Conservation (phyloP, 1,139 yeast genomes). For the Scheffersomyces illinoinensis region DNA sequence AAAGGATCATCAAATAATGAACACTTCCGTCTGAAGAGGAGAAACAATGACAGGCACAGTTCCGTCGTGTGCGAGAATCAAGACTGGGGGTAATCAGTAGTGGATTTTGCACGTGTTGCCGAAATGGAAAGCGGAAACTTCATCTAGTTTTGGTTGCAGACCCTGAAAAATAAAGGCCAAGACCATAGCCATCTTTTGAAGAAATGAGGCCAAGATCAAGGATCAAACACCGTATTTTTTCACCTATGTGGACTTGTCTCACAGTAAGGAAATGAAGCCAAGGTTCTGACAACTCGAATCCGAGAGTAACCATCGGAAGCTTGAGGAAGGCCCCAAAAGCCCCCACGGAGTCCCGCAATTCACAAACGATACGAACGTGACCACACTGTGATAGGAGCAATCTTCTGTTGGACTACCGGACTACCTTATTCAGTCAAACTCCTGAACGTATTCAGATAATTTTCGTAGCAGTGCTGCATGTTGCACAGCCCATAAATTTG, state of each 20-base stretch:
- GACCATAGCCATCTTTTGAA: background rate
- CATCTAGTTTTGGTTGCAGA: background rate
- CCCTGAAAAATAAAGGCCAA: background rate
- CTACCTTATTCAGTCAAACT: too few relatives aligned
- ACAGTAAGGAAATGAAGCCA: too few relatives aligned
- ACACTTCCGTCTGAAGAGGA: background rate
- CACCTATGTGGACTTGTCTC: background rate
- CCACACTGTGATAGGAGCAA: too few relatives aligned
- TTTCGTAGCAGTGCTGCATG: too few relatives aligned
- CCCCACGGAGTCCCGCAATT: too few relatives aligned
- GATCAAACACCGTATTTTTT: background rate
- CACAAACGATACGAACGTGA: too few relatives aligned
- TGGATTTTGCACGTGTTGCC: background rate
- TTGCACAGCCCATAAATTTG: too few relatives aligned
- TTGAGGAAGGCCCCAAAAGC: too few relatives aligned
- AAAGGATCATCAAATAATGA: background rate
- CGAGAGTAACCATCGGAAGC: too few relatives aligned
- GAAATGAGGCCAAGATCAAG: background rate
- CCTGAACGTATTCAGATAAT: too few relatives aligned
- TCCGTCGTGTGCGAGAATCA: background rate
- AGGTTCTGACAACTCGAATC: too few relatives aligned
- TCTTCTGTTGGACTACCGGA: too few relatives aligned
- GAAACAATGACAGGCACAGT: background rate
- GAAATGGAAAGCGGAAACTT: background rate
- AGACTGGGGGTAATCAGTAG: background rate